phyloP scores from a whole-genome alignment of 2,329 filamentous ascomycete genomes.

The Blastomyces silverae region DNA sequence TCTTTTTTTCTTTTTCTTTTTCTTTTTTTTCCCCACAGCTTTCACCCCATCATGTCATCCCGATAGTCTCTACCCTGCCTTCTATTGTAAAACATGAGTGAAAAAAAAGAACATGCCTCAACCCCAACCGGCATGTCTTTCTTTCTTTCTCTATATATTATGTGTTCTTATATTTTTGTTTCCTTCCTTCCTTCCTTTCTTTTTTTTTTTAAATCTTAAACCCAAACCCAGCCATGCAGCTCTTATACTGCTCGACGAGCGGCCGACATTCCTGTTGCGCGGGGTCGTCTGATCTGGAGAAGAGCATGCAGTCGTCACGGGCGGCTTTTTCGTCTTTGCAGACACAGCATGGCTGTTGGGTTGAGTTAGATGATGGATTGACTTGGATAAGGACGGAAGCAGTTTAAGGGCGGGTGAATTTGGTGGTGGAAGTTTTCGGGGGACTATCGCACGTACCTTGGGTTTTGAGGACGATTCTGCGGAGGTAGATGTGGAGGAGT shows the following conservation, averaged over 20 bases:
- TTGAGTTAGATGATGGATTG: constrained; percentile 2
- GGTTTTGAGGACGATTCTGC: constrained; percentile 30
- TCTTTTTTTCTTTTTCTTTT: no score
- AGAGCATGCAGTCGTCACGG: constrained; percentile 98
- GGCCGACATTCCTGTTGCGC: constrained; percentile 69
- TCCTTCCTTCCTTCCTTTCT: not conserved
- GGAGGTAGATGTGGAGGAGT: constrained; percentile 11
- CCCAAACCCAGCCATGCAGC: constrained; percentile 87
- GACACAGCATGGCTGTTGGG: constrained; percentile 79
- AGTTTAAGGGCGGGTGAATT: not conserved
- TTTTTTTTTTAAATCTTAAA: constrained; percentile 53
- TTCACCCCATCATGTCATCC: not conserved
- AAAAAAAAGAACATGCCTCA: not conserved
- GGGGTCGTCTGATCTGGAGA: constrained; percentile 77
- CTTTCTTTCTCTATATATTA: not conserved
- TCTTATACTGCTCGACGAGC: constrained; percentile 76
- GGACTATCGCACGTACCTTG: constrained; percentile 28
- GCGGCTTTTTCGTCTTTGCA: constrained; percentile 91
- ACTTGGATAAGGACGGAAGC: no score
- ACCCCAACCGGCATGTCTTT: not conserved
- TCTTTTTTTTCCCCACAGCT: no score
- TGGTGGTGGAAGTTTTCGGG: not conserved
- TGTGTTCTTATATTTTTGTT: no score
- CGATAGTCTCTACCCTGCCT: not conserved
- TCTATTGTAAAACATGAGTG: not conserved